Conservation (phyloP, 2,329 filamentous ascomycete species). For the Scedosporium apiospermum region DNA sequence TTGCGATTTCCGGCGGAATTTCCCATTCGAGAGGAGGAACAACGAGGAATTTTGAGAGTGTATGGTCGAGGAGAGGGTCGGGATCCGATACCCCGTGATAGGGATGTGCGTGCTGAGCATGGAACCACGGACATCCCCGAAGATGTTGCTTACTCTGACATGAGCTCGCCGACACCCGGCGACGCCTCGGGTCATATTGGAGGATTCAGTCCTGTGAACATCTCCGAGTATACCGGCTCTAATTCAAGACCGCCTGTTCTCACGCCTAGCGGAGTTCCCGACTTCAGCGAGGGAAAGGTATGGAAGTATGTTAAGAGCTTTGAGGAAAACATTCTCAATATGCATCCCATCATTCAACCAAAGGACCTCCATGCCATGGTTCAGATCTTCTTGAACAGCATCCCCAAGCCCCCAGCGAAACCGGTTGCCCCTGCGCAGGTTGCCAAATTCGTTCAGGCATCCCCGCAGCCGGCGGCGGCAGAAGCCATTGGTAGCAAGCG, state of each 20-base stretch:
- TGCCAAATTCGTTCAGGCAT: constrained; percentile 4
- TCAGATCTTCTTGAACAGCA: constrained; percentile 38
- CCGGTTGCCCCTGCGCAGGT: not conserved
- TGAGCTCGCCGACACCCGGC: constrained; percentile 42
- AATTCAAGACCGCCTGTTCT: constrained; percentile 25
- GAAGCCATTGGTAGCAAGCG: constrained; percentile 36
- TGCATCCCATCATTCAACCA: constrained; percentile 54
- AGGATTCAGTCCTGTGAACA: constrained; percentile 29
- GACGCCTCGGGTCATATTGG: constrained; percentile 53
- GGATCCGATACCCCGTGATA: constrained; percentile 20
- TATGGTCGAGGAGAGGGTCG: constrained; percentile 66
- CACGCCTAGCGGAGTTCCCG: constrained; percentile 37
- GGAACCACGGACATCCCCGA: constrained; percentile 32
- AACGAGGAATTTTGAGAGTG: constrained; percentile 62
- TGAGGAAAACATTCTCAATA: constrained; percentile 51
- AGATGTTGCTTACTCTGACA: constrained; percentile 37
- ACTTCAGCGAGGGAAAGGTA: constrained; percentile 42
- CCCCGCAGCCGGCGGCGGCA: constrained; percentile 10
- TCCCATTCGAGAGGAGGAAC: constrained; percentile 66
- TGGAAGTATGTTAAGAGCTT: constrained; percentile 46
- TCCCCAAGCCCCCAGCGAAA: constrained; percentile 23
- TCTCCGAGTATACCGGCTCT: constrained; percentile 22
- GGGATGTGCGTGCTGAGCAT: constrained; percentile 20
- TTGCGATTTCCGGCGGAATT: constrained; percentile 57
- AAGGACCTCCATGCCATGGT: constrained; percentile 43